Conservation (phyloP, 495 filamentous ascomycete genomes). For the Trichoderma reesei region DNA sequence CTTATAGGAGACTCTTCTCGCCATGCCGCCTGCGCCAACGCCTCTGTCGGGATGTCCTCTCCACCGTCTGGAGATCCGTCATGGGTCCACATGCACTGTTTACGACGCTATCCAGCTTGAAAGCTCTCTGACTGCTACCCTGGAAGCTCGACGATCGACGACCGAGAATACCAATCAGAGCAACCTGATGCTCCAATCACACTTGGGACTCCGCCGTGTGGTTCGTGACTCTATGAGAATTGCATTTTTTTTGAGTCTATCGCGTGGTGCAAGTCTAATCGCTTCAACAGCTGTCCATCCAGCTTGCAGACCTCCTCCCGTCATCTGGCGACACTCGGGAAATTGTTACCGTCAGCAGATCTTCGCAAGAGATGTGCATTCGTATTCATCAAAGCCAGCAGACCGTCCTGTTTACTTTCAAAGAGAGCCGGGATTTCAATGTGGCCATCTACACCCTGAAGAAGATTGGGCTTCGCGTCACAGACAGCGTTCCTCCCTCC, state of each 20-base stretch:
- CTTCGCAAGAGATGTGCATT: not conserved
- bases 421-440: not conserved
- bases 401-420: not conserved
- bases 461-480: not conserved
- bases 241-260: not conserved
- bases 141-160: not conserved
- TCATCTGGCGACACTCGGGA: not conserved
- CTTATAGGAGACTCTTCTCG: not conserved
- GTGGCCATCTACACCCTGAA: not conserved
- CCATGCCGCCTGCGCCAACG: not conserved
- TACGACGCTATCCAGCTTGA: not conserved
- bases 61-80: not conserved
- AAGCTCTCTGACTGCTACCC: not conserved
- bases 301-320: not conserved
- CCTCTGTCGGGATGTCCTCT: constrained; percentile 3
- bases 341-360: not conserved
- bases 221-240: not conserved
- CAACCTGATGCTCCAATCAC: not conserved
- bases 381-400: not conserved
- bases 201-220: not conserved
- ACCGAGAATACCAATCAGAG: not conserved
- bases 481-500: not conserved
- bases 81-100: not conserved
- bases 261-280: not conserved
- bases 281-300: not conserved